A percentile compares a stretch with the other conserved stretches of the same genome.
phyloP scores from a whole-genome alignment of 768 basidiomycete species.

The Podaxis sp. region DNA sequence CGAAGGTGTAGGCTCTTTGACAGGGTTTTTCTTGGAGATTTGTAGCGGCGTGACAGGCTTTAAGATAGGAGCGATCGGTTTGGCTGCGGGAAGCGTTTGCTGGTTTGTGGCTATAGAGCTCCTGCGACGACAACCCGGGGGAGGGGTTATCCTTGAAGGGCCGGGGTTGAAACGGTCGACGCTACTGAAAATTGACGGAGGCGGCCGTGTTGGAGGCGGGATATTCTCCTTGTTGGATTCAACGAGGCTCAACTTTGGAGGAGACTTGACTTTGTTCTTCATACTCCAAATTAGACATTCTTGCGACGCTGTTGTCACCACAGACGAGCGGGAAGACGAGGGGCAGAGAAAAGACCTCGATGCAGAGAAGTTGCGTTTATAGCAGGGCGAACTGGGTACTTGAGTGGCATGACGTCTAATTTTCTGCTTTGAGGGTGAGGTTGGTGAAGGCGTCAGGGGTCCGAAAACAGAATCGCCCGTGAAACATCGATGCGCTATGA shows the following conservation, averaged over 20 bases:
- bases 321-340: background rate
- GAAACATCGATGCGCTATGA: background rate
- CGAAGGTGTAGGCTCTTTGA: background rate
- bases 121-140: background rate
- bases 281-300: background rate
- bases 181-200: background rate
- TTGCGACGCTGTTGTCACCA: background rate
- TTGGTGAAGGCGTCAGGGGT: background rate
- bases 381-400: background rate
- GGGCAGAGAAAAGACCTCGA: background rate
- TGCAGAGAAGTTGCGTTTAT: background rate
- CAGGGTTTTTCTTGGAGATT: conserved; percentile 6
- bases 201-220: background rate
- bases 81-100: background rate
- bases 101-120: background rate
- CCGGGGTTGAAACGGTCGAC: background rate
- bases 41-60: conserved; percentile 1
- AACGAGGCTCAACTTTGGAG: background rate
- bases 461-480: background rate
- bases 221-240: conserved; percentile 8
- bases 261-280: background rate
- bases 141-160: background rate
- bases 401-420: background rate
- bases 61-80: background rate
- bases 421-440: background rate